Evolutionary conservation across 352 stramenopile genomes (phyloP), one percentile per base, ranked within the genome.

Genomic region (Phytophthora lateralis): DNA sequence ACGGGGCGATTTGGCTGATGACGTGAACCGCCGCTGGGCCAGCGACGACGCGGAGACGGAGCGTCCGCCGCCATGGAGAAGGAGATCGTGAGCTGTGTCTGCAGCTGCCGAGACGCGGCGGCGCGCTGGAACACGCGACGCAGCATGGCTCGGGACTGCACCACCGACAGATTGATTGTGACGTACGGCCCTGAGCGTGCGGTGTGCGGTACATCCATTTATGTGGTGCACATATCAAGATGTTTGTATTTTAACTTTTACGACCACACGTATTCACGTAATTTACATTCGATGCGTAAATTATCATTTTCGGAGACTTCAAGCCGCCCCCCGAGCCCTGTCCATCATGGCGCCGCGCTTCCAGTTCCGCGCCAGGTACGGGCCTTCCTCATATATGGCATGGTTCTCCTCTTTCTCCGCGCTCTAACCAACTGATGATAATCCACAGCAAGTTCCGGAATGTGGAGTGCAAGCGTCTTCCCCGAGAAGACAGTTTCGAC

Each of bases 381-480:
- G 4, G 5, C 6, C 47, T 43, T 0, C 18, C 17, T 7, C 17
- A 30, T 17, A 27, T 12, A 9, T 43, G 21, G 6, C 37, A 10
- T 24, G 24, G 6, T 43, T 43, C 17, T 43, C n/a, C 37, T 24
- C 17, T 18, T 18, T 12, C 37, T 24, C 15, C 37, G 5, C 37
- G 24, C n/a, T 43, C 15, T 43, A 43, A 43, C 37, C 37, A 14
- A 15, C 6, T 43, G 37, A n/a, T 43, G 5, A 12, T 43, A 41
- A 29, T 17, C 6, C 17, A 24, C 60, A 94, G 85, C 60, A 94
- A 94, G 61, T 90, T 91, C 59, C 82, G 85, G 56, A 92, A 92
- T 64, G 60, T 92, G 29, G 82, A 92, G 69, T 89, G 78, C 70
- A 71, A 72, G 55, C 55, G 57, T 21, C 60, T 77, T 21, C 54